Conservation (phyloP, 345 rosid genomes). For the Citrus mangshanensis region DNA sequence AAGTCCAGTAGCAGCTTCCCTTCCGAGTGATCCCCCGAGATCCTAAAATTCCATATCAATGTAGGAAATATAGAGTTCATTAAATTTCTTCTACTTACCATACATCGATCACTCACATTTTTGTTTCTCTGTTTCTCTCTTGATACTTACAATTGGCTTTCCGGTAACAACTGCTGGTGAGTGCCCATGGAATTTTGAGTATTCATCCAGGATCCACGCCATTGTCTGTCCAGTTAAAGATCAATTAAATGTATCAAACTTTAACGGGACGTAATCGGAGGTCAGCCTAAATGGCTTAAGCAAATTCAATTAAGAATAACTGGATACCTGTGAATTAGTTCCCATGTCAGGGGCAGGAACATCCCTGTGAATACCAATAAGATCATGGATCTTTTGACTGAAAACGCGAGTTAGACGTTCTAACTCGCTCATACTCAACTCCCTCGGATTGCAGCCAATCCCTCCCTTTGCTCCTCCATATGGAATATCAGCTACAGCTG, state of each 20-base stretch:
- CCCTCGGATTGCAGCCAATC: slow-evolving; percentile 48
- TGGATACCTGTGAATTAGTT: slow-evolving; percentile 50
- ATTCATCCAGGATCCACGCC: slow-evolving; percentile 71
- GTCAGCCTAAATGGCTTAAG: background rate
- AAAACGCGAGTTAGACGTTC: slow-evolving; percentile 57
- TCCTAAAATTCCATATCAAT: slow-evolving; percentile 26
- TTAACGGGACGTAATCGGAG: too few species aligned
- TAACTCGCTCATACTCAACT: slow-evolving; percentile 42
- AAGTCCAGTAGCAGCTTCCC: slow-evolving; percentile 51
- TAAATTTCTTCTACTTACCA: background rate
- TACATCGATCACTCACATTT: background rate
- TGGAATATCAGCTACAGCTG: slow-evolving; percentile 57
- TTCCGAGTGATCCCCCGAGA: slow-evolving; percentile 55
- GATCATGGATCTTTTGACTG: slow-evolving; percentile 64
- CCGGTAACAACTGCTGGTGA: slow-evolving; percentile 69
- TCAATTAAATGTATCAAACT: background rate
- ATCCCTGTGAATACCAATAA: slow-evolving; percentile 43
- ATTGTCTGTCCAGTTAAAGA: slow-evolving; percentile 38
- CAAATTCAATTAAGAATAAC: background rate
- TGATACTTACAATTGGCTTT: slow-evolving; percentile 45
- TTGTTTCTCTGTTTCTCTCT: background rate
- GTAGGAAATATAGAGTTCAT: background rate
- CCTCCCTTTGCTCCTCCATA: slow-evolving; percentile 75
- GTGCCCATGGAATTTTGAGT: slow-evolving; percentile 63
- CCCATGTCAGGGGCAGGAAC: slow-evolving; percentile 79